phyloP scores from a whole-genome alignment of 192 early-diverging fungal species.

The Phycomyces nitens region DNA sequence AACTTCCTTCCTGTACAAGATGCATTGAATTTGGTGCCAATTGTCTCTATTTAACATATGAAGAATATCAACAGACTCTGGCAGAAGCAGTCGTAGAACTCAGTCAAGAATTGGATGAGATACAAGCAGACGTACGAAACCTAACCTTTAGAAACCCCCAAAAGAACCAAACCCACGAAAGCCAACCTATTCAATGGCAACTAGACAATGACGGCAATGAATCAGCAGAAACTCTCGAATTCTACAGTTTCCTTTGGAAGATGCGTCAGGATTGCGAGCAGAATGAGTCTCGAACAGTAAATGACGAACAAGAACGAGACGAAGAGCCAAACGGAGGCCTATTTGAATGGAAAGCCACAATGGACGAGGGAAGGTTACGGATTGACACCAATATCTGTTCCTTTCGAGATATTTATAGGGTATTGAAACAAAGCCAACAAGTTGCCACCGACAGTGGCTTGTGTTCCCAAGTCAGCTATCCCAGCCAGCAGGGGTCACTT shows the following conservation, averaged over 20 bases:
- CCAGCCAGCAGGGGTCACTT: slow-evolving; percentile 11
- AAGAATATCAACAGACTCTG: slow-evolving; percentile 6
- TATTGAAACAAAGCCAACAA: not conserved
- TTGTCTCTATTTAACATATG: slow-evolving; percentile 11
- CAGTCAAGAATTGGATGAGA: not conserved
- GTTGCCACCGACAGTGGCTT: slow-evolving; percentile 13
- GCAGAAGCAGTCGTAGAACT: slow-evolving; percentile 8
- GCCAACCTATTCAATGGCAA: not conserved
- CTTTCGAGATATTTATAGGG: not conserved
- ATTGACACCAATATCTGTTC: not conserved
- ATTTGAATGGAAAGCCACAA: no score
- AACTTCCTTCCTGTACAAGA: slow-evolving; percentile 7
- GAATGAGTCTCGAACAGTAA: not conserved
- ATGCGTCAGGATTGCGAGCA: not conserved
- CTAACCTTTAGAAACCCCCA: no score
- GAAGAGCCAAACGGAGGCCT: no score
- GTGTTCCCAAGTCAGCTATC: slow-evolving; percentile 13
- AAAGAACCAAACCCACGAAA: not conserved
- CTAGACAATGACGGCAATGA: not conserved
- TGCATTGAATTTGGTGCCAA: slow-evolving; percentile 15
- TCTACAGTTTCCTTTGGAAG: not conserved
- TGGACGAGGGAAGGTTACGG: no score
- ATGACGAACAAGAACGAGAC: not conserved
- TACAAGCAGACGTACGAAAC: no score
- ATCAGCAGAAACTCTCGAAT: not conserved